phyloP scores from a whole-genome alignment of 495 filamentous ascomycete genomes.

The Aspergillus heteromorphus region DNA sequence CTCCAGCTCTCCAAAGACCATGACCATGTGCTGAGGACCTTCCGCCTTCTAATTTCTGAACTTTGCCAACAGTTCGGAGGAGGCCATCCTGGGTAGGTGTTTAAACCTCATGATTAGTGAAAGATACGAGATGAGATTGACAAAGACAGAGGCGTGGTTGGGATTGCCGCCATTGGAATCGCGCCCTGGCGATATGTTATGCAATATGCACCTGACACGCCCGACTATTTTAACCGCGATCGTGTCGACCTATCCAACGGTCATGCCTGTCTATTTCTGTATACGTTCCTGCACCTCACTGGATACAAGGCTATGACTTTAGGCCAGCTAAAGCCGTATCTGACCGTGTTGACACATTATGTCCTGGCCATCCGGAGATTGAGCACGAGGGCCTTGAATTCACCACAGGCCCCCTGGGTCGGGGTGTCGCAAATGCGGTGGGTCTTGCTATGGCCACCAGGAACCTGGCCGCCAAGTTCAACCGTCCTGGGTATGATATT shows the following conservation, averaged over 20 bases:
- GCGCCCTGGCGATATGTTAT: slow-evolving; percentile 49
- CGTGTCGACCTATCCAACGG: slow-evolving; percentile 53
- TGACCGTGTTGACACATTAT: slow-evolving; percentile 44
- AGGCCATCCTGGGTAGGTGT: slow-evolving; percentile 50
- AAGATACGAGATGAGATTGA: slow-evolving; percentile 1
- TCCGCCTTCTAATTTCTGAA: slow-evolving; percentile 52
- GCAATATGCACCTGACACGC: slow-evolving; percentile 43
- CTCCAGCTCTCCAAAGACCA: slow-evolving; percentile 29
- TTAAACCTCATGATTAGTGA: not conserved
- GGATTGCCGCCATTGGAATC: slow-evolving; percentile 52
- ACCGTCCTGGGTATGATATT: slow-evolving; percentile 43
- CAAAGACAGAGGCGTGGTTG: slow-evolving; percentile 40
- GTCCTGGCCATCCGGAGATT: slow-evolving; percentile 58
- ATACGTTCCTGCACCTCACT: slow-evolving; percentile 51
- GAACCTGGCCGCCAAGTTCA: slow-evolving; percentile 50
- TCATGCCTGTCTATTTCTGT: slow-evolving; percentile 58
- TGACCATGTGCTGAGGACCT: slow-evolving; percentile 45
- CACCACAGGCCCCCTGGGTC: slow-evolving; percentile 57
- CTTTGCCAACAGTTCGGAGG: slow-evolving; percentile 55
- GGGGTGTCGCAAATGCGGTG: slow-evolving; percentile 56
- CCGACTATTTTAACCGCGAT: slow-evolving; percentile 47
- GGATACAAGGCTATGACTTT: slow-evolving; percentile 56
- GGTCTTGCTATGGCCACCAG: slow-evolving; percentile 55
- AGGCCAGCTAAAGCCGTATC: slow-evolving; percentile 56
- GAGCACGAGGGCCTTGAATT: slow-evolving; percentile 58